Evolutionary conservation across 371 early-diverging fungal species (phyloP).

Genomic region (Mortierella sp.): DNA sequence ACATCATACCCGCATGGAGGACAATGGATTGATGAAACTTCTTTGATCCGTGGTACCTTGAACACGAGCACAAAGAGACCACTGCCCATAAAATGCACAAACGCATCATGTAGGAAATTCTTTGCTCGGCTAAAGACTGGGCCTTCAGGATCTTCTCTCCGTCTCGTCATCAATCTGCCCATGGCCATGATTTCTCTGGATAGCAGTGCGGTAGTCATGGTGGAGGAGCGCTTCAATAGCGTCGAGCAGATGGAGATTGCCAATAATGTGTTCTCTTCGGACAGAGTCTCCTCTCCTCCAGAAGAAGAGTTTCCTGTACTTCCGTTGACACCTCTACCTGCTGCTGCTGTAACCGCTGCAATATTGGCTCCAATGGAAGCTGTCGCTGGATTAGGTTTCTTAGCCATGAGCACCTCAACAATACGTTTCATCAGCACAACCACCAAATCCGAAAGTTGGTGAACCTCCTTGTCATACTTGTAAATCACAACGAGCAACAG

Average conservation of each 20-base stretch:
- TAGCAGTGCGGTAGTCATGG: conserved; percentile 68
- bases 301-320: neutral
- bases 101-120: conserved; percentile 66
- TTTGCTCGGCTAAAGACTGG: conserved; percentile 66
- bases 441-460: conserved; percentile 45
- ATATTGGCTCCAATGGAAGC: neutral
- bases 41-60: conserved; percentile 40
- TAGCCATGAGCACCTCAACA: conserved; percentile 45
- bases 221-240: conserved; percentile 65
- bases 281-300: conserved; percentile 57
- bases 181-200: conserved; percentile 70
- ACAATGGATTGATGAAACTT: no score
- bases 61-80: conserved; percentile 72
- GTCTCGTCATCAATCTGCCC: conserved; percentile 65
- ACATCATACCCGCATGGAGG: neutral
- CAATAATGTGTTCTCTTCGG: conserved; percentile 68
- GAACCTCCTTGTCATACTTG: conserved; percentile 57
- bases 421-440: conserved; percentile 48
- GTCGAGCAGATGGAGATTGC: conserved; percentile 67
- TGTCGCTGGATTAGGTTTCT: conserved; percentile 44
- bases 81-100: conserved; percentile 68
- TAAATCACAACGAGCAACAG: conserved; percentile 65
- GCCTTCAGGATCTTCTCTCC: conserved; percentile 57
- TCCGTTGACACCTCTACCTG: neutral
- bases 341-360: conserved; percentile 1